Conservation (phyloP, 129 eudicot species). For the Centaurea solstitialis region DNA sequence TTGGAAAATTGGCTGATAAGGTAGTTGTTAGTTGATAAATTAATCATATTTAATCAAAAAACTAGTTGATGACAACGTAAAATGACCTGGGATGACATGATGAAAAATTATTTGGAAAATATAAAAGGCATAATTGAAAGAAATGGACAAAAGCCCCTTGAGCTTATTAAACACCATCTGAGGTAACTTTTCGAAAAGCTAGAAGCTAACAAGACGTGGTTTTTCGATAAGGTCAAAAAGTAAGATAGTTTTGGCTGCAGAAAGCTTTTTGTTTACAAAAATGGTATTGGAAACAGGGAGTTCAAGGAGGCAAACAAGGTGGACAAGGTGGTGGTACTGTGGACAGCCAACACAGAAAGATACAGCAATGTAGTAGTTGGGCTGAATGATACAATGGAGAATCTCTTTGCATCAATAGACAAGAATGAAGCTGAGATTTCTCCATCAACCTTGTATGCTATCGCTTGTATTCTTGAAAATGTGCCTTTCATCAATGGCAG, state of each 20-base stretch:
- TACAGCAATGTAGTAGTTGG: conserved; percentile 91
- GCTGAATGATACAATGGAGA: conserved; percentile 87
- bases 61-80: not conserved
- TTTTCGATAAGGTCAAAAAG: not conserved
- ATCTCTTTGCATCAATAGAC: conserved; percentile 73
- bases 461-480: conserved; percentile 90
- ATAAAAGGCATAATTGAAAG: not conserved
- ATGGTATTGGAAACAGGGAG: conserved; percentile 52
- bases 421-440: conserved; percentile 91
- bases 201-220: not conserved
- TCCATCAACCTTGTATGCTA: conserved; percentile 89
- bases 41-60: no score
- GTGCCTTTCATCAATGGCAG: conserved; percentile 97
- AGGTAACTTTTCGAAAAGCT: not conserved
- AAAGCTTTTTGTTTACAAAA: not conserved
- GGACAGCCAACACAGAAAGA: conserved; percentile 99
- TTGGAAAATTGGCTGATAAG: not conserved
- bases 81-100: not conserved
- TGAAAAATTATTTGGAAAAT: not conserved
- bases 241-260: not conserved
- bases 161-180: not conserved
- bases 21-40: not conserved
- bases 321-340: conserved; percentile 80
- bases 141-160: not conserved
- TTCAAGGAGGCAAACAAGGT: conserved; percentile 92